Percentiles rank a stretch among this genome's conserved stretches.
Conservation (phyloP, 2,329 filamentous ascomycete genomes). For the Fusarium sp. region DNA sequence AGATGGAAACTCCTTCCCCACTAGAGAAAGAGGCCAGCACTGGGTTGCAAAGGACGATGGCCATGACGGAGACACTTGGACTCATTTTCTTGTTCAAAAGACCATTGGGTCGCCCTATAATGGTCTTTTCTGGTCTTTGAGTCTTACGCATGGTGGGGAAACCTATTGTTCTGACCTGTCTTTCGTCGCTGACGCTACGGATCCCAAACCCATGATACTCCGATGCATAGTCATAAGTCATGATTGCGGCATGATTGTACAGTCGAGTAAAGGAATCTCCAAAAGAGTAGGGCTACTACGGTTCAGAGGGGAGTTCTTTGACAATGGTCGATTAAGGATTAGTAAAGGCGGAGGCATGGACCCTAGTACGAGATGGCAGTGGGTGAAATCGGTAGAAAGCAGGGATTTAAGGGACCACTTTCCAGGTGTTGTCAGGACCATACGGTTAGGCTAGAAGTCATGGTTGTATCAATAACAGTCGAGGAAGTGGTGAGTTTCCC, state of each 20-base stretch:
- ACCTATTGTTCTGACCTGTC: neutral
- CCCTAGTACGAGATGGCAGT: neutral
- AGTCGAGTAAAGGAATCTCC: neutral
- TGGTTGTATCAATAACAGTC: too few species aligned
- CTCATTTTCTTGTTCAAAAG: neutral
- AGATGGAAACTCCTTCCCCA: neutral
- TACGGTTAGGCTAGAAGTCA: neutral
- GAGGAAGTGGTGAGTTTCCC: too few species aligned
- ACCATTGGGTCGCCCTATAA: neutral
- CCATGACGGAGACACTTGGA: neutral
- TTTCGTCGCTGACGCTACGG: neutral
- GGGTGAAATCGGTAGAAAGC: neutral
- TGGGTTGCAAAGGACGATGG: neutral
- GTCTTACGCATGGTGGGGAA: neutral
- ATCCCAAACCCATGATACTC: neutral
- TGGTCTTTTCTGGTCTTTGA: neutral
- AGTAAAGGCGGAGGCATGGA: neutral
- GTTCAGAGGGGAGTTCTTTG: neutral
- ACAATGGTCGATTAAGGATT: neutral
- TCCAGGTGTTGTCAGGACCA: neutral
- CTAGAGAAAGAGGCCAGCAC: neutral
- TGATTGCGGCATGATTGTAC: neutral
- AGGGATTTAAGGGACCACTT: neutral
- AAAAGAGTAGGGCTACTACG: neutral
- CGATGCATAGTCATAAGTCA: neutral